Percentiles rank a stretch among this genome's conserved stretches.
These are phyloP conservation scores for Penicillium daleae DNA, from an alignment of 495 filamentous ascomycete genomes.

Conservation along the genomic window DNA sequence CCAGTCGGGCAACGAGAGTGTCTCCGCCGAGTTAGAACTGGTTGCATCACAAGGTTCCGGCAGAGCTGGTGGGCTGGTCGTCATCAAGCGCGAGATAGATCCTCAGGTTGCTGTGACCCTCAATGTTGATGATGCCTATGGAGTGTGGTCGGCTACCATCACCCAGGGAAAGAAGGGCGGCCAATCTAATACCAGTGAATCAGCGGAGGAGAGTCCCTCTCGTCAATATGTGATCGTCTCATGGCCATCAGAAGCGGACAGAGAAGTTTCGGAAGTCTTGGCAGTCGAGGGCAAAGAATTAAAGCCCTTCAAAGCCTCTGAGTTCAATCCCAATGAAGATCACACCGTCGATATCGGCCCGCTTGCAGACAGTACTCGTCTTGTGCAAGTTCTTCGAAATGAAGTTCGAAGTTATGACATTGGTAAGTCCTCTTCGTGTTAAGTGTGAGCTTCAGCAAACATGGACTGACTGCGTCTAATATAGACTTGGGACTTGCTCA, in stretches of 20 bases:
- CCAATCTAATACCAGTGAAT: slow-evolving; percentile 51
- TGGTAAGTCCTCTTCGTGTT: slow-evolving; percentile 56
- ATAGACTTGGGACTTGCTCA: slow-evolving; percentile 82
- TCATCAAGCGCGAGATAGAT: slow-evolving; percentile 75
- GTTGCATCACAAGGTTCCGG: slow-evolving; percentile 72
- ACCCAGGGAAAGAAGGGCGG: slow-evolving; percentile 15
- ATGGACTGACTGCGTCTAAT: background rate
- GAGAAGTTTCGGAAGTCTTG: slow-evolving; percentile 48
- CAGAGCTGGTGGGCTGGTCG: slow-evolving; percentile 67
- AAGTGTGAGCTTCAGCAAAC: background rate
- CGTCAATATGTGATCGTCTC: slow-evolving; percentile 46
- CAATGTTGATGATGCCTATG: slow-evolving; percentile 35
- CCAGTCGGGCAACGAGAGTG: slow-evolving; percentile 32
- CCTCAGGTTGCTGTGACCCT: slow-evolving; percentile 66
- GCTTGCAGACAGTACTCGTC: slow-evolving; percentile 70
- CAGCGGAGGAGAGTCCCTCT: slow-evolving; percentile 48
- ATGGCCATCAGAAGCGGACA: slow-evolving; percentile 34
- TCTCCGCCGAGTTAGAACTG: slow-evolving; percentile 66
- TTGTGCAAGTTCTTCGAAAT: slow-evolving; percentile 81
- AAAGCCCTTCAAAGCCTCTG: slow-evolving; percentile 53
- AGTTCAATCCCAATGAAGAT: slow-evolving; percentile 88
- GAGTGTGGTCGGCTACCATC: slow-evolving; percentile 43
- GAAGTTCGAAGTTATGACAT: slow-evolving; percentile 88
- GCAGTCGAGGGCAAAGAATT: slow-evolving; percentile 31
- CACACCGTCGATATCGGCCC: slow-evolving; percentile 80